Conservation (phyloP, 1,284 basidiomycete species). For the Boletus semigastroideus region DNA sequence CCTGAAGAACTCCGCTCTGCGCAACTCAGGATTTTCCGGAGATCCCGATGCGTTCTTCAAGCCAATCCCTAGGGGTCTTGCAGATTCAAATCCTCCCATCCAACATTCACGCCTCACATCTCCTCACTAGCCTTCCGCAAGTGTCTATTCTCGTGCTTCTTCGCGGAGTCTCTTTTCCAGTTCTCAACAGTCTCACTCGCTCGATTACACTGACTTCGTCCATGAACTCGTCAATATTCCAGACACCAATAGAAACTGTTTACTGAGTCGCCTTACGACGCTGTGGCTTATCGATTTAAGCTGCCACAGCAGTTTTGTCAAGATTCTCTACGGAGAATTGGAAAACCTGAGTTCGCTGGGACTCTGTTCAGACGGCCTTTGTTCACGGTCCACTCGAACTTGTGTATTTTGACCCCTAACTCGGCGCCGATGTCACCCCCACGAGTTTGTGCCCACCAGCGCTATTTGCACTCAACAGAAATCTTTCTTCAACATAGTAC, state of each 20-base stretch:
- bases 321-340: slow-evolving; percentile 44
- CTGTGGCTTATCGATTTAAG: slow-evolving; percentile 51
- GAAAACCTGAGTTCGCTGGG: slow-evolving; percentile 41
- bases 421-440: no score
- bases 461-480: no score
- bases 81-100: slow-evolving; percentile 37
- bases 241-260: no score
- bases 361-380: no score
- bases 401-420: no score
- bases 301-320: slow-evolving; percentile 34
- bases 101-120: slow-evolving; percentile 46
- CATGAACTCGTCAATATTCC: slow-evolving; percentile 39
- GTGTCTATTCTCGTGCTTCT: slow-evolving; percentile 46
- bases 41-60: slow-evolving; percentile 34
- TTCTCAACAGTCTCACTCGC: slow-evolving; percentile 45
- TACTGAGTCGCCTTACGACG: slow-evolving; percentile 45
- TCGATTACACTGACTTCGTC: slow-evolving; percentile 12
- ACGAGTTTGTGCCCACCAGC: no score
- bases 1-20: slow-evolving; percentile 49
- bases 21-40: slow-evolving; percentile 42
- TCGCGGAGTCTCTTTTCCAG: slow-evolving; percentile 47
- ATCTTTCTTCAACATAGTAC: no score
- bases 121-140: slow-evolving; percentile 43
- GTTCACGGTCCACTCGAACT: no score
- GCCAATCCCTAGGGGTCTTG: slow-evolving; percentile 10